These are phyloP conservation scores for Tricholoma sp. DNA, from an alignment of 768 basidiomycete genomes.

Conservation along the genomic window DNA sequence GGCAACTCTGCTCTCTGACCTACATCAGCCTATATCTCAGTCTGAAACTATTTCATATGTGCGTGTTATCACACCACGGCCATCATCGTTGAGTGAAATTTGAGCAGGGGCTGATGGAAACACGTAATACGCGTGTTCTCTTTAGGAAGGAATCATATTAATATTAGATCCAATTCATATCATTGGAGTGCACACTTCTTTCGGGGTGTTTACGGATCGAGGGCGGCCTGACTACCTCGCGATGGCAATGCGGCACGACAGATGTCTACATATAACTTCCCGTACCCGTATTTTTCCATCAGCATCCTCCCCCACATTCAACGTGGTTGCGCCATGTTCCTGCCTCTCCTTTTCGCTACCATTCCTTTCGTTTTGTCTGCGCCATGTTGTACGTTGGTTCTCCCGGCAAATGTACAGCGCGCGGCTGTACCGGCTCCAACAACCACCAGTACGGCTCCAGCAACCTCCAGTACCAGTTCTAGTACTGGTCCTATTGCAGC, in stretches of 20 bases:
- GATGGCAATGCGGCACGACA: background rate
- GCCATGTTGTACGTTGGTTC: slow-evolving; percentile 28
- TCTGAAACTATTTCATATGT: too few relatives aligned
- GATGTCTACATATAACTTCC: background rate
- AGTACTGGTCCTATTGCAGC: slow-evolving; percentile 35
- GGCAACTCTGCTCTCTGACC: too few relatives aligned
- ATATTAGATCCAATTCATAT: too few relatives aligned
- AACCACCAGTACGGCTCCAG: background rate
- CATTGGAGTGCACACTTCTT: too few relatives aligned
- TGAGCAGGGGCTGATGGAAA: too few relatives aligned
- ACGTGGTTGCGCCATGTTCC: slow-evolving; percentile 7
- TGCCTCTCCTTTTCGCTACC: slow-evolving; percentile 19
- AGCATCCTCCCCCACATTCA: background rate
- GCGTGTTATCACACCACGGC: too few relatives aligned
- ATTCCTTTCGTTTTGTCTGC: slow-evolving; percentile 21
- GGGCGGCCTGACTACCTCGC: background rate
- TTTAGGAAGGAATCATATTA: too few relatives aligned
- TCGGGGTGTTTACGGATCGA: too few relatives aligned
- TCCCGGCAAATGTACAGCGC: slow-evolving; percentile 14
- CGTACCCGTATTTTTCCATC: background rate
- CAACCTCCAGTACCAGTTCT: background rate
- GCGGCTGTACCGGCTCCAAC: background rate
- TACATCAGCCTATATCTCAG: too few relatives aligned
- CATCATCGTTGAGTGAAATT: too few relatives aligned
- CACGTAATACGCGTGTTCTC: too few relatives aligned